Evolutionary conservation across 371 early-diverging fungal species (phyloP).

Genomic region (Caulochytrium protostelioides): DNA sequence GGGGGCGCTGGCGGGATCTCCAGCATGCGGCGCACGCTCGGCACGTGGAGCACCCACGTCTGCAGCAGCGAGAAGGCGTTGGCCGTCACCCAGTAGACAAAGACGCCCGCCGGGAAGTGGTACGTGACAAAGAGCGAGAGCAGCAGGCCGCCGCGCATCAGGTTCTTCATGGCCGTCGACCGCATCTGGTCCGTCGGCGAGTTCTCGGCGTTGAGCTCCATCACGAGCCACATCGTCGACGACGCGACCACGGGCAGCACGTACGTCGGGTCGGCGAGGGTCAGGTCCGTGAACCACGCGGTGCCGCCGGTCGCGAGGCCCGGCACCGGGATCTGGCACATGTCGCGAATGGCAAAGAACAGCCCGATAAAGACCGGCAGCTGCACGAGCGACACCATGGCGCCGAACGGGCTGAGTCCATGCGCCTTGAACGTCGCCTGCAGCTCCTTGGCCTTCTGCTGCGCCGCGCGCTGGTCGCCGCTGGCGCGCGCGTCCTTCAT

Average conservation of each 20-base stretch:
- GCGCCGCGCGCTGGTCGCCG: constrained; percentile 33
- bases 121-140: constrained; percentile 44
- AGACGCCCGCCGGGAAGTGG: constrained; percentile 53
- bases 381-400: constrained; percentile 26
- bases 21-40: constrained; percentile 25
- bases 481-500: constrained; percentile 20
- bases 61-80: constrained; percentile 50
- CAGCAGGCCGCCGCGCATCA: constrained; percentile 41
- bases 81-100: constrained; percentile 66
- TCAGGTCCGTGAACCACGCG: constrained; percentile 63
- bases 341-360: constrained; percentile 60
- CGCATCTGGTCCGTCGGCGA: constrained; percentile 4
- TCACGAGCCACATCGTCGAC: constrained; percentile 42
- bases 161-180: constrained; percentile 34
- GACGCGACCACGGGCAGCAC: constrained; percentile 56
- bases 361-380: constrained; percentile 73
- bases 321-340: constrained; percentile 66
- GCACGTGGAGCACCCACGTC: constrained; percentile 35
- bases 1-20: too few species aligned
- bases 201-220: constrained; percentile 33
- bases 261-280: constrained; percentile 57
- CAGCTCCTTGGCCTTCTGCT: constrained; percentile 31
- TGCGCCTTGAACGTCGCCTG: constrained; percentile 37
- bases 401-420: constrained; percentile 17
- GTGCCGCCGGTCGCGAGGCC: constrained; percentile 54